Evolutionary conservation across 2,329 filamentous ascomycete genomes (phyloP), one percentile per base, ranked within the genome.

Genomic region (Zalaria sp.): DNA sequence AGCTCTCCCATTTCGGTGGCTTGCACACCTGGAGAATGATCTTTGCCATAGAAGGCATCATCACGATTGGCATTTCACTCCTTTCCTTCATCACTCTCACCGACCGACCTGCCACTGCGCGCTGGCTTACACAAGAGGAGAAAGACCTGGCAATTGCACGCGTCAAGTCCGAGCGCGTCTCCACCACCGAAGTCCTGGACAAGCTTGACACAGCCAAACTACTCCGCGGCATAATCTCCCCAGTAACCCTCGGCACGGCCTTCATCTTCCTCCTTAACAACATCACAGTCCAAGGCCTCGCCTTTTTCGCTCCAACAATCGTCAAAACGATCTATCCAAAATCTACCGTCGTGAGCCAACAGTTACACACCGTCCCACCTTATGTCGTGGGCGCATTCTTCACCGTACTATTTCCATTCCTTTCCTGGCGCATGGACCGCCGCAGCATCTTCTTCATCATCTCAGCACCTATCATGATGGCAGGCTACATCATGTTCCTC

Each of bases 301-400:
- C 75, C 1, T 82, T 83, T 65, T 83, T 83, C 57, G 63, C 71
- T 0, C 81, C 81, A 0, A 84, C 79, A 0, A 83, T 86, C 46
- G 77, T 85, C 35, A 60, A 62, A 35, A 81, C 73, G 4, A 83
- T 85, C 49, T 84, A 83, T 51, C 75, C 76, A 0, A 52, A 68
- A 2, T 62, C 64, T 42, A 65, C 63, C 9, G 69, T 75, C 2
- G 64, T 84, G 9, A 70, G 68, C 1, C 75, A 83, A 53, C 81
- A 85, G 57, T 71, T 84, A 0, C 73, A 73, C 47, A 83, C 79
- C 0, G 81, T 83, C 0, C 81, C 81, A 0, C 80, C 80, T 0
- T 85, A 84, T 51, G 59, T 79, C 0, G 73, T 83, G 0, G 81
- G 80, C 0, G 79, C 70, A 0, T 75, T 83, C 55, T 81, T 82